These are phyloP conservation scores for Diplodia seriata DNA, from an alignment of 2,329 filamentous ascomycete species.

Conservation along the genomic window DNA sequence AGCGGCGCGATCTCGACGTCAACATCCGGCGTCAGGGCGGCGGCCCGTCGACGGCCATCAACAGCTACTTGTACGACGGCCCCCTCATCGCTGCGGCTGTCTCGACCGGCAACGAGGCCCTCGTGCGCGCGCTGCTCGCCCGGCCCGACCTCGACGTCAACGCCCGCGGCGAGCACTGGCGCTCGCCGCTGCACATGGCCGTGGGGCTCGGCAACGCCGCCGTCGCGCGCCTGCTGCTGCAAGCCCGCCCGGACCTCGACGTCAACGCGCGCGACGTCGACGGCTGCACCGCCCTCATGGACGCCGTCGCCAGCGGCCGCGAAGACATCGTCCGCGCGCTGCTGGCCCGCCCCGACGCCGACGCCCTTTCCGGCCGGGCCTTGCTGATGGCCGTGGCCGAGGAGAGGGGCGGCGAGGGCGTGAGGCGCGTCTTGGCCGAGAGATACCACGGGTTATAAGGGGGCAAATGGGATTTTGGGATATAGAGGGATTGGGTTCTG, in stretches of 20 bases:
- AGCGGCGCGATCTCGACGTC: conserved; percentile 1
- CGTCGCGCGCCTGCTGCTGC: not conserved
- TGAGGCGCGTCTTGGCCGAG: not conserved
- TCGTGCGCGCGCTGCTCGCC: not conserved
- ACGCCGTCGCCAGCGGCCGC: not conserved
- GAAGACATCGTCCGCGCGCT: not conserved
- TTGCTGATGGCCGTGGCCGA: not conserved
- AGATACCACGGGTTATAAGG: conserved; percentile 2
- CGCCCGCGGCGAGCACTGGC: conserved; percentile 5
- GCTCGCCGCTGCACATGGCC: conserved; percentile 4
- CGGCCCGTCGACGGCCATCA: too few species aligned
- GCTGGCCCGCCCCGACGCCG: not conserved
- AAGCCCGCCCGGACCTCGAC: not conserved
- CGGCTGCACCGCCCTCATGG: conserved; percentile 8
- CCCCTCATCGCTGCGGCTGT: not conserved
- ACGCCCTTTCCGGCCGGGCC: not conserved
- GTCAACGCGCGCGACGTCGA: conserved; percentile 11
- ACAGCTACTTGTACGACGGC: not conserved
- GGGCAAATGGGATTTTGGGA: not conserved
- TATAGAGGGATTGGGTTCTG: not conserved
- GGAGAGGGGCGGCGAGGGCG: not conserved
- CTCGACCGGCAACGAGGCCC: not conserved
- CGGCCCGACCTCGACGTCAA: conserved; percentile 1
- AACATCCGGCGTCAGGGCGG: not conserved
- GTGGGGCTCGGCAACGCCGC: not conserved